These are phyloP conservation scores for Annulohypoxylon maeteangense DNA, from an alignment of 495 filamentous ascomycete species.

Conservation along the genomic window DNA sequence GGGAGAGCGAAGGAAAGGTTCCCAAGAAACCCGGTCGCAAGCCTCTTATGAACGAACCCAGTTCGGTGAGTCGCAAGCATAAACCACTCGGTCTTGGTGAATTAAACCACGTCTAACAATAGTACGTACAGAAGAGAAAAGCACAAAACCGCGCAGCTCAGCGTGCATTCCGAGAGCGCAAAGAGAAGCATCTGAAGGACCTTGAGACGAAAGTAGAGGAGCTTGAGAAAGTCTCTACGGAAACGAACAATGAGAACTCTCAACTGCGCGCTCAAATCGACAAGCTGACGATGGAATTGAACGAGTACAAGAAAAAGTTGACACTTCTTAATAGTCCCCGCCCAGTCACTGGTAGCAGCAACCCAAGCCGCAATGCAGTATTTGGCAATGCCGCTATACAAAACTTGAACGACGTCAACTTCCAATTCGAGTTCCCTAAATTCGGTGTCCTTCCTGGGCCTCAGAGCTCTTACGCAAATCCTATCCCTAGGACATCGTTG, in stretches of 20 bases:
- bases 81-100: neutral
- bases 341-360: conserved; percentile 20
- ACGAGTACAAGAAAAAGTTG: conserved; percentile 88
- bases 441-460: conserved; percentile 80
- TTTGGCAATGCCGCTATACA: conserved; percentile 64
- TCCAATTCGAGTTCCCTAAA: conserved; percentile 94
- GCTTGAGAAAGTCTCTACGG: conserved; percentile 86
- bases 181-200: conserved; percentile 97
- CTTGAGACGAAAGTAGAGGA: conserved; percentile 94
- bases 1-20: conserved; percentile 78
- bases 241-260: conserved; percentile 86
- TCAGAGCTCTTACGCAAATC: conserved; percentile 63
- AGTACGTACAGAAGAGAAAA: conserved; percentile 83
- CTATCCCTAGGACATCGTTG: conserved; percentile 45
- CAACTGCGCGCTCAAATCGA: conserved; percentile 87
- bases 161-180: conserved; percentile 95
- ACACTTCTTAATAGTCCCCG: conserved; percentile 61
- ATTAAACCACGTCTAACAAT: conserved; percentile 54
- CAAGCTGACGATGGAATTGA: conserved; percentile 83
- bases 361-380: conserved; percentile 25
- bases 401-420: conserved; percentile 76
- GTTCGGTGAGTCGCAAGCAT: conserved; percentile 74
- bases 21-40: conserved; percentile 97
- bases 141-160: conserved; percentile 98
- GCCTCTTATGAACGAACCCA: conserved; percentile 93